Evolutionary conservation across 2,329 filamentous ascomycete species (phyloP).

Genomic region (Dothideomycetidae sp.): DNA sequence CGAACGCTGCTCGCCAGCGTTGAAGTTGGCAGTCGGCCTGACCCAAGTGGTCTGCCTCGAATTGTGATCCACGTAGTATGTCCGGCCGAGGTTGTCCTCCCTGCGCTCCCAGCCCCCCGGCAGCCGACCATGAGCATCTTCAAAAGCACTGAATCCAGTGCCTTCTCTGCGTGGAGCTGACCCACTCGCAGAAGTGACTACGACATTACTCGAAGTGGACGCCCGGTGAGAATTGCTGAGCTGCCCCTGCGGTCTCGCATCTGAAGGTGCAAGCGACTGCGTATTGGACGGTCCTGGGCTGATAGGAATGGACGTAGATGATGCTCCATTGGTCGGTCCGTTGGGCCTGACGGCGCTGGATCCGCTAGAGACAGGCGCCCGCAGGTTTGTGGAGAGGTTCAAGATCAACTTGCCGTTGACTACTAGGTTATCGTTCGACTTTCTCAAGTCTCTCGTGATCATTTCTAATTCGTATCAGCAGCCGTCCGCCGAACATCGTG

Average conservation of each 20-base stretch:
- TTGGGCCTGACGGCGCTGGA: slow-evolving; percentile 19
- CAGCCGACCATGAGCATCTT: slow-evolving; percentile 85
- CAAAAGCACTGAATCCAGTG: slow-evolving; percentile 69
- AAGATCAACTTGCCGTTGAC: slow-evolving; percentile 97
- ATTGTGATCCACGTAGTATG: slow-evolving; percentile 98
- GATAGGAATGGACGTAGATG: slow-evolving; percentile 26
- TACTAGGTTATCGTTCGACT: slow-evolving; percentile 93
- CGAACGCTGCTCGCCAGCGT: slow-evolving; percentile 58
- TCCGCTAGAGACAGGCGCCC: slow-evolving; percentile 20
- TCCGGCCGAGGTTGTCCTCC: slow-evolving; percentile 86
- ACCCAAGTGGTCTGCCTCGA: slow-evolving; percentile 95
- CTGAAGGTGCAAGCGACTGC: slow-evolving; percentile 13
- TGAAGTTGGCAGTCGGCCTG: slow-evolving; percentile 66
- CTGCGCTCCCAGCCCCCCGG: slow-evolving; percentile 91
- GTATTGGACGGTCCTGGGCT: slow-evolving; percentile 26
- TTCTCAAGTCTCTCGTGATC: slow-evolving; percentile 93
- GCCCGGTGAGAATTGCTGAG: slow-evolving; percentile 16
- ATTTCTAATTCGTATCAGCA: slow-evolving; percentile 49
- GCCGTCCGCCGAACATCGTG: slow-evolving; percentile 10
- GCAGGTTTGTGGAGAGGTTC: slow-evolving; percentile 84
- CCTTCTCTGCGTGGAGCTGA: slow-evolving; percentile 21
- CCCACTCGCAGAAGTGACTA: slow-evolving; percentile 20
- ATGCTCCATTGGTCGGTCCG: slow-evolving; percentile 23
- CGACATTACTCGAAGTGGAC: slow-evolving; percentile 16
- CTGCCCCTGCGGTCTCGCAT: slow-evolving; percentile 17